Conservation (phyloP, 2,329 filamentous ascomycete species). For the Rugonectria rugulosa region DNA sequence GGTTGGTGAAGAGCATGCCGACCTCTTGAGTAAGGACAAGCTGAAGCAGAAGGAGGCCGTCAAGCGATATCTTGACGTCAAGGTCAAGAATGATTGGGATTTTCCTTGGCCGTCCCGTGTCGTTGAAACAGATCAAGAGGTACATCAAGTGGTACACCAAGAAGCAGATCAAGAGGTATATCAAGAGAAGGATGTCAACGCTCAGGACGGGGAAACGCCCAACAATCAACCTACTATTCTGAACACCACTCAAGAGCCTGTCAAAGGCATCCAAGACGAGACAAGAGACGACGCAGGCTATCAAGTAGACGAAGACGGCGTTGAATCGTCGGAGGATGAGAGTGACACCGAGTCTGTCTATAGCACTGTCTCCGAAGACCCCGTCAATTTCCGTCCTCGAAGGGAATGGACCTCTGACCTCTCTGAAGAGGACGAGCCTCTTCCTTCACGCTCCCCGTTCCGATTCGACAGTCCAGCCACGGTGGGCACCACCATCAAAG, state of each 20-base stretch:
- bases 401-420: conserved; percentile 66
- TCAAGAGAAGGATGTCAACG: no score
- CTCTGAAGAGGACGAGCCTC: conserved; percentile 55
- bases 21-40: conserved; percentile 69
- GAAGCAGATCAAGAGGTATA: no score
- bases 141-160: no score
- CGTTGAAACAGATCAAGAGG: conserved; percentile 19
- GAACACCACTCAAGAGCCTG: conserved; percentile 19
- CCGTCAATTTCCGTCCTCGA: conserved; percentile 57
- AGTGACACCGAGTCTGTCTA: conserved; percentile 58
- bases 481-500: conserved; percentile 51
- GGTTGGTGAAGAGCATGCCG: conserved; percentile 63
- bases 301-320: conserved; percentile 51
- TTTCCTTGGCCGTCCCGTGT: conserved; percentile 61
- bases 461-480: conserved; percentile 60
- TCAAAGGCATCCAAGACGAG: conserved; percentile 40
- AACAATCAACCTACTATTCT: conserved; percentile 1
- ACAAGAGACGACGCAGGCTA: conserved; percentile 46
- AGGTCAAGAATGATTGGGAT: conserved; percentile 66
- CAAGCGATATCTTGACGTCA: conserved; percentile 60
- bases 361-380: conserved; percentile 65
- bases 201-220: no score
- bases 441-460: conserved; percentile 54
- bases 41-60: conserved; percentile 69
- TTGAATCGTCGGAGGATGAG: conserved; percentile 46